phyloP scores from a whole-genome alignment of 2,329 filamentous ascomycete species.

The Fusarium sp. region DNA sequence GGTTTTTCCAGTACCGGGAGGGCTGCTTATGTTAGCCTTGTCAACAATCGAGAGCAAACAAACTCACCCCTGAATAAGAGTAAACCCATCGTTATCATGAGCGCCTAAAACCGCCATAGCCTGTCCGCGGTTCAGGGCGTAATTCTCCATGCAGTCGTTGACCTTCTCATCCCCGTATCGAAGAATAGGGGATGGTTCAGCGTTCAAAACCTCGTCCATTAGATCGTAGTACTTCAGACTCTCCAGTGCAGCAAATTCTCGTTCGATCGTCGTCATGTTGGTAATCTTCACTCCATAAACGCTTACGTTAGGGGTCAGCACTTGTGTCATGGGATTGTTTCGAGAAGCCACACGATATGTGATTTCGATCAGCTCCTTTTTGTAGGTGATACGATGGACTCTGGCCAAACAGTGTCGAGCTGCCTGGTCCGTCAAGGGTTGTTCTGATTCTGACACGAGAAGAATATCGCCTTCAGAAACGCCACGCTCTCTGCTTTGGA shows the following conservation, averaged over 20 bases:
- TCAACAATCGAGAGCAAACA: not conserved
- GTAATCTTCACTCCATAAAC: slow-evolving; percentile 85
- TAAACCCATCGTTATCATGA: slow-evolving; percentile 96
- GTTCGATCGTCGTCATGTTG: slow-evolving; percentile 93
- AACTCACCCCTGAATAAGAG: slow-evolving; percentile 85
- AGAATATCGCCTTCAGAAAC: slow-evolving; percentile 90
- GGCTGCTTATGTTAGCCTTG: slow-evolving; percentile 62
- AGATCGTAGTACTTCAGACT: slow-evolving; percentile 96
- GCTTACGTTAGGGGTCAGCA: slow-evolving; percentile 75
- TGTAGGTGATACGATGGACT: slow-evolving; percentile 81
- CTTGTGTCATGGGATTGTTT: slow-evolving; percentile 69
- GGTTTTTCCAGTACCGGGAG: slow-evolving; percentile 96
- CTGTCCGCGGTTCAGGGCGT: slow-evolving; percentile 88
- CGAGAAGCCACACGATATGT: slow-evolving; percentile 83
- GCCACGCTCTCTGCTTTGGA: slow-evolving; percentile 76
- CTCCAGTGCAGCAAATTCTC: slow-evolving; percentile 92
- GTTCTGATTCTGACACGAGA: slow-evolving; percentile 79
- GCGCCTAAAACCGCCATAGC: slow-evolving; percentile 92
- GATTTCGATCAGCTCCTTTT: slow-evolving; percentile 84
- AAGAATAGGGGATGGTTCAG: slow-evolving; percentile 89
- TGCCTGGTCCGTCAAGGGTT: slow-evolving; percentile 72
- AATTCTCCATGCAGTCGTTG: slow-evolving; percentile 76
- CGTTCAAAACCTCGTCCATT: slow-evolving; percentile 89
- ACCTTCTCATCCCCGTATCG: slow-evolving; percentile 82
- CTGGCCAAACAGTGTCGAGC: slow-evolving; percentile 87